Base-by-base conservation (phyloP, 2,329 filamentous ascomycete species). In the Fusarium devonianum region DNA sequence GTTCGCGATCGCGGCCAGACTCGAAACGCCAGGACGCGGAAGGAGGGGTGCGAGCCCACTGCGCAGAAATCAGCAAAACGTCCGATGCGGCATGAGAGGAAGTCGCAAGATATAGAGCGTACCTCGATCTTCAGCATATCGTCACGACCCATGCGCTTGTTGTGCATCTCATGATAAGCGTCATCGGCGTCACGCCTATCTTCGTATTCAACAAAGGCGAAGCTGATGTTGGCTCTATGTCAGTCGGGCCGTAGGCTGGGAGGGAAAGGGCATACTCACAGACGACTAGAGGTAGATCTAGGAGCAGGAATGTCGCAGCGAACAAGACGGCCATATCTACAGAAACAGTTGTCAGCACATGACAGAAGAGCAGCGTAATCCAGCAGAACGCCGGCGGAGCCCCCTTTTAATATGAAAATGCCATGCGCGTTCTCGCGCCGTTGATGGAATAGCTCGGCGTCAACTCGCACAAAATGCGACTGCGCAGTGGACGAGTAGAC, bases 161-260 rank as follows among this genome's bases (percentile, higher is more conserved):
- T 97, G 72, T 99, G 94, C 94, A 99, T 99, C 78, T 99, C 94
- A 74, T 99, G 91, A 73, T 99, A 99, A 36, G 94, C 94, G 78
- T 99, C 94, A 74, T 99, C 94, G 59, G 94, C 92, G 80, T 99
- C 94, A 66, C 94, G 92, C 67, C 93, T 90, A 74, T 92, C 95
- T 79, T 99, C 94, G 75, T 99, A 99, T 77, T 99, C 94, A 60
- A 99, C 94, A 73, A 99, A 99, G 26, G 94, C 94, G 73, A 99
- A 99, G 64, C 94, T 86, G 18, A 29, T 18, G 17, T 9, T n/a
- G 7, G 22, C 16, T 11, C 6, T 8, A 39, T 28, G 51, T 65
- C 7, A 65, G 60, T 25, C 18, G 21, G 22, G 16, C 18, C 18
- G 13, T 6, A 30, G 18, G 2, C 25, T 12, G 7, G 6, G 21